Percentiles rank a stretch among this genome's conserved stretches.
These are phyloP conservation scores for Abelmoschus esculentus DNA, from an alignment of 345 rosid species.

Conservation along the genomic window DNA sequence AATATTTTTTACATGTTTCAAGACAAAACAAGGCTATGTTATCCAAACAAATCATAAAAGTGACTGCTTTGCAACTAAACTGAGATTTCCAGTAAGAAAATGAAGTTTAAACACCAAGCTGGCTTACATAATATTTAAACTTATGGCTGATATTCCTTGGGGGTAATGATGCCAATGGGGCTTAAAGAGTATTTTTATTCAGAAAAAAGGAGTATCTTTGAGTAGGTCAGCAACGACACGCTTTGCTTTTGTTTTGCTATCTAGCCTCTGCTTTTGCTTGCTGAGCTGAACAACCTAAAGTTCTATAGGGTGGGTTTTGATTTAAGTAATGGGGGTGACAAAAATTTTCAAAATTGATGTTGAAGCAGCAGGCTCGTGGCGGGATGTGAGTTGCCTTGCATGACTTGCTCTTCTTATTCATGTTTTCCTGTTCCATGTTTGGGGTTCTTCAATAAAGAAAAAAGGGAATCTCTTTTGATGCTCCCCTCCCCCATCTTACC, in stretches of 20 bases:
- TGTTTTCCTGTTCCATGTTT: conserved; percentile 20
- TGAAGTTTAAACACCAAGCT: background rate
- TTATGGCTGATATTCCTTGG: background rate
- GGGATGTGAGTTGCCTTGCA: conserved; percentile 31
- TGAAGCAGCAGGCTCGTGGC: background rate
- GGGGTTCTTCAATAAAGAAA: conserved; percentile 10
- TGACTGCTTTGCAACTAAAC: background rate
- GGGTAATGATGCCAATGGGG: too few species aligned
- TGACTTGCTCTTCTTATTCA: conserved; percentile 29
- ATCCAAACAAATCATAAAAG: background rate
- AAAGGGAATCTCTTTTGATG: background rate
- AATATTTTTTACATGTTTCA: too few species aligned
- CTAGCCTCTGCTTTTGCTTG: background rate
- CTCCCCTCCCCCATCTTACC: background rate
- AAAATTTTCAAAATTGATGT: background rate
- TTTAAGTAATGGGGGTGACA: background rate
- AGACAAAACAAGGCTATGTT: background rate
- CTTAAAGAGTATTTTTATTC: too few species aligned
- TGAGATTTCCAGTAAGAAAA: background rate
- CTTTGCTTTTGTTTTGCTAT: background rate
- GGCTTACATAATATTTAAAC: background rate
- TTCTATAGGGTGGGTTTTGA: background rate
- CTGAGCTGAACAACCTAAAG: background rate
- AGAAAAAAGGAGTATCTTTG: background rate
- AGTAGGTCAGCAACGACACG: background rate